These are phyloP conservation scores for Hymenochaete sp. DNA, from an alignment of 1,284 basidiomycete species.

Conservation along the genomic window DNA sequence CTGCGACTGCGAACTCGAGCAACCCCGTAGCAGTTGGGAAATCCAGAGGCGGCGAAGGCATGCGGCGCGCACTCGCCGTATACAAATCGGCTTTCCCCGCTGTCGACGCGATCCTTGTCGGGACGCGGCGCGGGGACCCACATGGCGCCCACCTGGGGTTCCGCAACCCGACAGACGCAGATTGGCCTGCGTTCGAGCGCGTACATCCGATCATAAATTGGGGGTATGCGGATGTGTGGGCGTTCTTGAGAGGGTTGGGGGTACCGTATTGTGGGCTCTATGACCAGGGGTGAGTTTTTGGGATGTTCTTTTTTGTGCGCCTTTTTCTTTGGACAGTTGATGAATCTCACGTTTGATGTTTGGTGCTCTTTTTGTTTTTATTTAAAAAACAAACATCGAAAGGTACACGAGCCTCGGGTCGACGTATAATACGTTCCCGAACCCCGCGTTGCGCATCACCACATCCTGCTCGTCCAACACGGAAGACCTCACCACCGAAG, in stretches of 20 bases:
- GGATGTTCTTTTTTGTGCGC: background rate
- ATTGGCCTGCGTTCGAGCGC: slow-evolving; percentile 86
- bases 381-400: background rate
- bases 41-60: slow-evolving; percentile 62
- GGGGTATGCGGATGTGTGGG: slow-evolving; percentile 87
- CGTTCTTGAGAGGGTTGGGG: slow-evolving; percentile 66
- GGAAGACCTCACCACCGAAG: background rate
- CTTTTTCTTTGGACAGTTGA: background rate
- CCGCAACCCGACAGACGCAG: slow-evolving; percentile 73
- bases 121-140: slow-evolving; percentile 83
- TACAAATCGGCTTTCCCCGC: slow-evolving; percentile 64
- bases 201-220: slow-evolving; percentile 96
- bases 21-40: slow-evolving; percentile 34
- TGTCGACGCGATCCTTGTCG: slow-evolving; percentile 80
- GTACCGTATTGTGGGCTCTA: slow-evolving; percentile 87
- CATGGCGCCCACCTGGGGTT: slow-evolving; percentile 75
- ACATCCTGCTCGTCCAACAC: slow-evolving; percentile 20
- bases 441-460: slow-evolving; percentile 64
- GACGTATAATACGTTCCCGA: slow-evolving; percentile 88
- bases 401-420: slow-evolving; percentile 96
- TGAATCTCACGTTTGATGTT: background rate
- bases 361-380: background rate
- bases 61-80: slow-evolving; percentile 71
- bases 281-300: slow-evolving; percentile 71
- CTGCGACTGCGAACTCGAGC: background rate